Conservation (phyloP, 140 eudicot genomes). For the Flaveria floridana region DNA sequence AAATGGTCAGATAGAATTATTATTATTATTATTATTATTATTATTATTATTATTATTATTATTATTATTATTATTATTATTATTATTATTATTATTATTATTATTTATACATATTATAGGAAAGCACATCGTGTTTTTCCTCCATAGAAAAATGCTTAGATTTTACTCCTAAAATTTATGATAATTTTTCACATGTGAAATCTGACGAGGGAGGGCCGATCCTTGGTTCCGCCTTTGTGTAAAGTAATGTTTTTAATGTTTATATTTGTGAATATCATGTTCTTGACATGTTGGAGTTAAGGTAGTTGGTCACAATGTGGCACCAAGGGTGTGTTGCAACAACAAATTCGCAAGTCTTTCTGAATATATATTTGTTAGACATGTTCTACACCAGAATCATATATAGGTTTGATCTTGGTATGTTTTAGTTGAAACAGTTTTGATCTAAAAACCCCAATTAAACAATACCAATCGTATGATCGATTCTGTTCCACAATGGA, state of each 20-base stretch:
- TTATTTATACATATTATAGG: background rate
- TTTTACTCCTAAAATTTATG: background rate
- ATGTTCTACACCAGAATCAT: slow-evolving; percentile 46
- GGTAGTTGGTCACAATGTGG: slow-evolving; percentile 43
- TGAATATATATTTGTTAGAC: slow-evolving; percentile 34
- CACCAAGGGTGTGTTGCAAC: slow-evolving; percentile 59
- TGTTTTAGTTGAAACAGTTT: slow-evolving; percentile 36
- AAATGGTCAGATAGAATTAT: no score
- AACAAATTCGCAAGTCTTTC: slow-evolving; percentile 33
- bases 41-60: no score
- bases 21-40: no score
- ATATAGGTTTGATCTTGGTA: slow-evolving; percentile 49
- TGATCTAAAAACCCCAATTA: slow-evolving; percentile 29
- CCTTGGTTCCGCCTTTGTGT: background rate
- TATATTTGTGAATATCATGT: slow-evolving; percentile 37
- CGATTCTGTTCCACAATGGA: slow-evolving; percentile 45
- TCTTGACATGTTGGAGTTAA: slow-evolving; percentile 46
- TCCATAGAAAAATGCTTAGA: background rate
- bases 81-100: no score
- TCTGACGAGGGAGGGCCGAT: no score
- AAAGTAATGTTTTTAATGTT: background rate
- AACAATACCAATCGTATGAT: slow-evolving; percentile 13
- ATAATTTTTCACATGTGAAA: no score
- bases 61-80: no score
- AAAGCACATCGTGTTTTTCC: background rate